These are phyloP conservation scores for Adansonia digitata DNA, from an alignment of 345 rosid species.

Conservation along the genomic window DNA sequence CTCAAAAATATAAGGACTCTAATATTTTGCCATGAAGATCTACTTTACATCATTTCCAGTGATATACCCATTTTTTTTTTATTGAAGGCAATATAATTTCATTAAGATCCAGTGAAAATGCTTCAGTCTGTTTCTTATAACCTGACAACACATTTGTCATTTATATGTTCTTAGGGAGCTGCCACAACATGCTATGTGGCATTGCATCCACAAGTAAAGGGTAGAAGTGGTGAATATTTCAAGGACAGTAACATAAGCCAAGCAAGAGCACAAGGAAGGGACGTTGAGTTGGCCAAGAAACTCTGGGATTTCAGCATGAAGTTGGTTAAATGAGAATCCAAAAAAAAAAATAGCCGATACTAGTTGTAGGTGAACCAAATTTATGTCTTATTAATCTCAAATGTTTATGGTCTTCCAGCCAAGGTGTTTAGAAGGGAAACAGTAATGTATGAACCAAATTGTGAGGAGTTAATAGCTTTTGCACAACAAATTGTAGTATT, in stretches of 20 bases:
- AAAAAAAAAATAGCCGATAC: not conserved
- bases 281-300: constrained; percentile 40
- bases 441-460: not conserved
- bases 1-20: not conserved
- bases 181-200: constrained; percentile 64
- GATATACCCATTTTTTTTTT: too few relatives aligned
- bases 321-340: constrained; percentile 25
- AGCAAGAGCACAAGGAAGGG: constrained; percentile 26
- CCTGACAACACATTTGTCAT: not conserved
- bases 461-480: not conserved
- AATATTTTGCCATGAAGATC: not conserved
- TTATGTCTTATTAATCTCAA: too few relatives aligned
- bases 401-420: not conserved
- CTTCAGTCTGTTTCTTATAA: too few relatives aligned
- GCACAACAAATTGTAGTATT: not conserved
- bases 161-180: constrained; percentile 37
- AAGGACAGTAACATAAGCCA: constrained; percentile 34
- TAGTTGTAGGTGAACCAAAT: too few relatives aligned
- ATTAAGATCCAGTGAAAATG: too few relatives aligned
- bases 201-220: constrained; percentile 49
- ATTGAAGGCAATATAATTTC: too few relatives aligned
- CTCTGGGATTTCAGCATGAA: constrained; percentile 60
- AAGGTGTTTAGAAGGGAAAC: not conserved
- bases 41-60: not conserved
- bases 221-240: constrained; percentile 48